A percentile compares a stretch with the other conserved stretches of the same genome.
Conservation (phyloP, 352 stramenopile genomes). For the Pythium aristosporum region DNA sequence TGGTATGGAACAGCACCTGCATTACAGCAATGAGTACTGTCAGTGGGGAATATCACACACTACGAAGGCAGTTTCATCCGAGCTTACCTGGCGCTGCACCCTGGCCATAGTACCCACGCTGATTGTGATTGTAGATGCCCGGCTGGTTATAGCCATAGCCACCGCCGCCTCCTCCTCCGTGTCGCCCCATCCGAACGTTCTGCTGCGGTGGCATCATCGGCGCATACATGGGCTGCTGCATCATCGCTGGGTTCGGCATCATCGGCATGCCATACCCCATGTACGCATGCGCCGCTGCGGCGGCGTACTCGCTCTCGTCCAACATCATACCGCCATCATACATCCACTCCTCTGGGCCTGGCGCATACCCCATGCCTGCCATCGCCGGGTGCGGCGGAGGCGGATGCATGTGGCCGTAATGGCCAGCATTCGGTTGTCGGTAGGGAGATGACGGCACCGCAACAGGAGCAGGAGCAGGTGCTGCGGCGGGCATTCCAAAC, state of each 20-base stretch:
- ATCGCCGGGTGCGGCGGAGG: conserved; percentile 37
- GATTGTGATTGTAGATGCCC: conserved; percentile 42
- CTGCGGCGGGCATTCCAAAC: conserved; percentile 31
- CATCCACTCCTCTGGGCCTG: conserved; percentile 73
- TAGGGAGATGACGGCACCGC: conserved; percentile 42
- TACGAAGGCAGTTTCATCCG: not conserved
- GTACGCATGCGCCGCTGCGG: conserved; percentile 53
- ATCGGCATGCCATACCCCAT: conserved; percentile 69
- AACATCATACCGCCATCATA: conserved; percentile 61
- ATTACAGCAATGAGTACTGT: not conserved
- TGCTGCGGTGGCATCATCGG: conserved; percentile 69
- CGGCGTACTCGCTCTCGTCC: conserved; percentile 43
- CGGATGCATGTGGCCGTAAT: conserved; percentile 33
- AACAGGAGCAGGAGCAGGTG: conserved; percentile 14
- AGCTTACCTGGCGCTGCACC: conserved; percentile 30
- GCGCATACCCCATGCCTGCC: conserved; percentile 44
- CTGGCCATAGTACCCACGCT: conserved; percentile 50
- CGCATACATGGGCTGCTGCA: conserved; percentile 63
- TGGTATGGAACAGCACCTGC: conserved; percentile 21
- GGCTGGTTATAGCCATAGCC: conserved; percentile 51
- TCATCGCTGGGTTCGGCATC: conserved; percentile 53
- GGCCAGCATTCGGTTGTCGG: conserved; percentile 33
- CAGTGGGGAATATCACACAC: not conserved
- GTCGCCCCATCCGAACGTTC: conserved; percentile 46
- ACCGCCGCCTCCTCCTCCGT: conserved; percentile 16